Percentiles rank a stretch among this genome's conserved stretches.
These are phyloP conservation scores for Phycomyces nitens DNA, from an alignment of 192 early-diverging fungal genomes.

Conservation along the genomic window DNA sequence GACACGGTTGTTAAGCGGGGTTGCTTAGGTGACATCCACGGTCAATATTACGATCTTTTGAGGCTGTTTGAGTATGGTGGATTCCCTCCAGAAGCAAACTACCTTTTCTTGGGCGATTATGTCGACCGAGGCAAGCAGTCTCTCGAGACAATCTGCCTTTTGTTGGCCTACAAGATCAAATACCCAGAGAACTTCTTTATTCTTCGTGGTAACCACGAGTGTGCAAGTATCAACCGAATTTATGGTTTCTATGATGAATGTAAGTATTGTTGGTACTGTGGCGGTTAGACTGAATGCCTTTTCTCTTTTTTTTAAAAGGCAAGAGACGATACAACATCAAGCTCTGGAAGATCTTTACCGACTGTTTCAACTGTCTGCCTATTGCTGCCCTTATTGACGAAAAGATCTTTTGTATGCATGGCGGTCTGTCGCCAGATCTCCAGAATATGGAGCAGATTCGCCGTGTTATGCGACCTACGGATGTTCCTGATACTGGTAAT, in stretches of 20 bases:
- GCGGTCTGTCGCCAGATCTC: constrained; percentile 94
- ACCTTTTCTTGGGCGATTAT: constrained; percentile 96
- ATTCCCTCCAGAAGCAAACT: constrained; percentile 94
- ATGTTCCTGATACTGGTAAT: constrained; percentile 93
- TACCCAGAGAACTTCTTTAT: constrained; percentile 99
- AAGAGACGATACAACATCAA: constrained; percentile 98
- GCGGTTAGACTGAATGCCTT: background rate
- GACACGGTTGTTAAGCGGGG: constrained; percentile 2
- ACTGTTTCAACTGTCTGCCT: constrained; percentile 98
- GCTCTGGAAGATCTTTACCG: constrained; percentile 99
- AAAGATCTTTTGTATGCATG: constrained; percentile 99
- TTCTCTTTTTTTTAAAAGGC: constrained; percentile 43
- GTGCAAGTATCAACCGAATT: constrained; percentile 76
- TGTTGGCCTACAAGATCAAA: constrained; percentile 99
- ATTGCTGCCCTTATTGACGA: constrained; percentile 97
- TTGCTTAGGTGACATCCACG: constrained; percentile 69
- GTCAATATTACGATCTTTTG: constrained; percentile 96
- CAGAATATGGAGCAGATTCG: constrained; percentile 97
- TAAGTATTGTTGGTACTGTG: no score
- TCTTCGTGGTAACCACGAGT: constrained; percentile 97
- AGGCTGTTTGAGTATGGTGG: constrained; percentile 95
- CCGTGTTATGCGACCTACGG: constrained; percentile 94
- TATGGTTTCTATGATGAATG: constrained; percentile 99
- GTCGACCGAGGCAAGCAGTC: constrained; percentile 98
- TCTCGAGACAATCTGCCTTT: constrained; percentile 94